These are phyloP conservation scores for Phytophthora syringae DNA, from an alignment of 352 stramenopile genomes.

Conservation along the genomic window DNA sequence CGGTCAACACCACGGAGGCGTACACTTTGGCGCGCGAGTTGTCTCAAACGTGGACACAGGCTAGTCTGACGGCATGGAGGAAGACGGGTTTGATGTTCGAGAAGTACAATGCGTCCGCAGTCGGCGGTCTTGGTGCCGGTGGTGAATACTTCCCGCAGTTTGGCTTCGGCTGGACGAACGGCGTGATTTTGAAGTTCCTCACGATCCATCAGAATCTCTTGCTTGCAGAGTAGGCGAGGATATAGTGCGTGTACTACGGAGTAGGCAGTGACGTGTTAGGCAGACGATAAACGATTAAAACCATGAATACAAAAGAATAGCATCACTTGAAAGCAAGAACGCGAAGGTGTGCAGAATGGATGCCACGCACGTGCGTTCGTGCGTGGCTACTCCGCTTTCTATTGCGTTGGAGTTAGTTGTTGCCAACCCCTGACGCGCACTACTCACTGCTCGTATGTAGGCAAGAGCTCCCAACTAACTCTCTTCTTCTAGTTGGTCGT, in stretches of 20 bases:
- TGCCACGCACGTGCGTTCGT: conserved; percentile 20
- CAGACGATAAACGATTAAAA: too few relatives aligned
- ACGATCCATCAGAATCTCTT: conserved; percentile 81
- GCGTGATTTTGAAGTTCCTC: conserved; percentile 89
- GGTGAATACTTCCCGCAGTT: conserved; percentile 91
- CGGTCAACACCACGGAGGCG: conserved; percentile 53
- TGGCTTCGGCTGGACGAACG: conserved; percentile 90
- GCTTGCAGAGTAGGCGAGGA: conserved; percentile 19
- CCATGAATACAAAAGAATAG: conserved; percentile 26
- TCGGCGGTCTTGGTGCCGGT: conserved; percentile 71
- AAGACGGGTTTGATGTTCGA: conserved; percentile 88
- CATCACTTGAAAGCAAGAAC: conserved; percentile 39
- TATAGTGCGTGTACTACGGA: neutral
- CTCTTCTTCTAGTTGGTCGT: conserved; percentile 53
- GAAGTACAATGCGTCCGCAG: conserved; percentile 85
- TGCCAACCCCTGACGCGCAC: conserved; percentile 23
- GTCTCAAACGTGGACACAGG: conserved; percentile 64
- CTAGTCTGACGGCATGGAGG: conserved; percentile 69
- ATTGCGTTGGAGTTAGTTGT: conserved; percentile 28
- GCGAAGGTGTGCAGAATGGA: conserved; percentile 35
- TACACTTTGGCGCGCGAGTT: conserved; percentile 58
- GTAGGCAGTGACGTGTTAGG: too few relatives aligned
- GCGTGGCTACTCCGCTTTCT: conserved; percentile 30
- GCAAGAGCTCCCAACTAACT: conserved; percentile 15
- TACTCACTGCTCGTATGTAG: conserved; percentile 31